Evolutionary conservation across 306 rosid species (phyloP), one percentile per base, ranked within the genome.

Genomic region (Spatholobus suberectus): DNA sequence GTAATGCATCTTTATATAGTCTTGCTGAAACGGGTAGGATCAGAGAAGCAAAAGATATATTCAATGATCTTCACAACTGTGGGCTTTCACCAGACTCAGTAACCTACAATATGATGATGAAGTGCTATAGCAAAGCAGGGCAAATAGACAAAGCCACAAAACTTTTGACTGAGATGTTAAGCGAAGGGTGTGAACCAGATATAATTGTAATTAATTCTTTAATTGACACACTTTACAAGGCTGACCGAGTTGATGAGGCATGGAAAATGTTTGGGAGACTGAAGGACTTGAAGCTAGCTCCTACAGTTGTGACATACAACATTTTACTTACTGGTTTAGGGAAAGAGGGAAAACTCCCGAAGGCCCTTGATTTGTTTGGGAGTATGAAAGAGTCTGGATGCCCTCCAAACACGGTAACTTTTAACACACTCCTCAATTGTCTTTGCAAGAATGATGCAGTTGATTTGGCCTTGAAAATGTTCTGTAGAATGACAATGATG

Each of bases 81-180:
- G 99, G 99, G 61, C 92, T 96, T 77, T 83, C 89, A 21, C 99
- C 99, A 2, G 96, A 96, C 86, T 89, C 95, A 21, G 91, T 91
- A 72, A 91, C 99, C 69, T 96, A 93, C 81, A 96, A 88, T 83
- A 91, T 92, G 90, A 90, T 96, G 97, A 96, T 96, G 92, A 93
- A 93, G 85, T 96, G 99, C 91, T 91, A 90, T 75, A 92, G 91
- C 86, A 96, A 88, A 88, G 91, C 84, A 69, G 99, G 98, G 62
- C 83, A 88, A 84, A 85, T 90, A 79, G 99, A 96, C 78, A 93
- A 89, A 59, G 96, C 99, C 73, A 63, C 86, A 59, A 78, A 89
- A 71, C 89, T 96, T 84, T 90, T 93, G 66, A 79, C 75, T 41
- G 90, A 90, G 87, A 96, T 96, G 98, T 85, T 85, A 79, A 78